phyloP scores from a whole-genome alignment of 441 rosid species.

The Mallotus japonicus region DNA sequence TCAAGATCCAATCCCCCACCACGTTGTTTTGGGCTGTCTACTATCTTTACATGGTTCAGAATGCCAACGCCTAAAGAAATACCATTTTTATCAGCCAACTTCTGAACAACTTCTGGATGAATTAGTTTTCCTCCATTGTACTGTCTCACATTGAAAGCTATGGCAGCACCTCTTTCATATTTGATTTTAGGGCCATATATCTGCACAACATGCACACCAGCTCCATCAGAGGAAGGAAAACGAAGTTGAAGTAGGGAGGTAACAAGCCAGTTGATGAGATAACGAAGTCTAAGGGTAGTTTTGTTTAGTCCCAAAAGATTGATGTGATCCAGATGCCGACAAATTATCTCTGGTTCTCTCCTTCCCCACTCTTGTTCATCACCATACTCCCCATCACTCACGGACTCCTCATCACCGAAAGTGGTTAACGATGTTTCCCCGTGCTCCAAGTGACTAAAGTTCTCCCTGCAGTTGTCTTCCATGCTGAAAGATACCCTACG shows the following conservation, averaged over 20 bases:
- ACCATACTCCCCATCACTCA: conserved; percentile 73
- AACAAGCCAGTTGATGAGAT: conserved; percentile 95
- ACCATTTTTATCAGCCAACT: conserved; percentile 89
- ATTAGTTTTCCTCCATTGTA: conserved; percentile 50
- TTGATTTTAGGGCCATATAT: conserved; percentile 96
- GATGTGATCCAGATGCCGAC: conserved; percentile 84
- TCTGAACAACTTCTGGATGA: conserved; percentile 82
- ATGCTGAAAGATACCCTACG: conserved; percentile 86
- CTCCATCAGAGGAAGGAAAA: conserved; percentile 58
- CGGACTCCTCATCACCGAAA: conserved; percentile 67
- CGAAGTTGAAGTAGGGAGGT: conserved; percentile 83
- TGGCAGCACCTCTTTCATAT: conserved; percentile 98
- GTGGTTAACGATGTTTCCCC: conserved; percentile 63
- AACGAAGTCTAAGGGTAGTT: conserved; percentile 75
- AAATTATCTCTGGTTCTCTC: conserved; percentile 78
- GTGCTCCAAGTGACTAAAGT: conserved; percentile 44
- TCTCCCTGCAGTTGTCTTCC: conserved; percentile 61
- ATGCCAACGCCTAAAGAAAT: conserved; percentile 83
- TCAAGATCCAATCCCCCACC: conserved; percentile 48
- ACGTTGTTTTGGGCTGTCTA: conserved; percentile 59
- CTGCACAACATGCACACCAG: conserved; percentile 65
- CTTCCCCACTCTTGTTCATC: conserved; percentile 77
- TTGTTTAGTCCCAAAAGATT: conserved; percentile 89
- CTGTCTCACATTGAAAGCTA: conserved; percentile 84
- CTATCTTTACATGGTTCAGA: conserved; percentile 72